Evolutionary conservation across 2,329 filamentous ascomycete species (phyloP).

Genomic region (Fusarium sp.): DNA sequence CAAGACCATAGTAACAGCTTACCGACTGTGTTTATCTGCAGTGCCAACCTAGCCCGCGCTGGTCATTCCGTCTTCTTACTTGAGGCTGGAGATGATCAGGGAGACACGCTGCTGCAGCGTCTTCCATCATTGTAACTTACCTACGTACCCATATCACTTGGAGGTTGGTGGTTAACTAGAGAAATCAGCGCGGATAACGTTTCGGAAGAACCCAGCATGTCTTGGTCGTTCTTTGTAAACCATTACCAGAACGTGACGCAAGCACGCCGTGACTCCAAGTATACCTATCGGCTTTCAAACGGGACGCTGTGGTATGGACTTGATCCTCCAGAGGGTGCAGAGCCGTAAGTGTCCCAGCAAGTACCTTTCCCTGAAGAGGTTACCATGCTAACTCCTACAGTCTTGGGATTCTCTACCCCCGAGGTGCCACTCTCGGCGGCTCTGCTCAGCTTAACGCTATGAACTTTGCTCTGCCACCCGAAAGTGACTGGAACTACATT

Average conservation of each 20-base stretch:
- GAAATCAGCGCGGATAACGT: conserved; percentile 8
- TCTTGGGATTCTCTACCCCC: conserved; percentile 36
- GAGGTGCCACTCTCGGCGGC: conserved; percentile 35
- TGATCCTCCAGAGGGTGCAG: conserved; percentile 48
- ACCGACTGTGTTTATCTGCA: not conserved
- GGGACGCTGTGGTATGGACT: conserved; percentile 36
- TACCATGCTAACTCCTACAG: conserved; percentile 4
- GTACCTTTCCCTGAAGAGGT: not conserved
- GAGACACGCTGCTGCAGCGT: conserved; percentile 35
- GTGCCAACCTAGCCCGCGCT: conserved; percentile 63
- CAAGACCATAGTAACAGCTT: rapidly evolving
- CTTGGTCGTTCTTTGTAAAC: conserved; percentile 71
- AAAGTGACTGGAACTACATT: conserved; percentile 48
- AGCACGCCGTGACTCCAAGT: conserved; percentile 36
- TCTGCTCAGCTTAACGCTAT: conserved; percentile 35
- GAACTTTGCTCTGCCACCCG: conserved; percentile 31
- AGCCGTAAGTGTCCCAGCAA: conserved; percentile 30
- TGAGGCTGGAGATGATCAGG: conserved; percentile 68
- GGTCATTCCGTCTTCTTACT: conserved; percentile 68
- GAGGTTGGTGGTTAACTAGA: not conserved
- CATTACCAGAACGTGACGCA: conserved; percentile 59
- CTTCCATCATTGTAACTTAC: conserved; percentile 25
- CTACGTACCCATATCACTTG: not conserved
- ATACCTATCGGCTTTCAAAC: conserved; percentile 31
- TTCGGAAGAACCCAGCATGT: conserved; percentile 30